A percentile compares a stretch with the other conserved stretches of the same genome.
Evolutionary conservation across 805 yeast genomes (phyloP).

Genomic region (Candida oleophila): DNA sequence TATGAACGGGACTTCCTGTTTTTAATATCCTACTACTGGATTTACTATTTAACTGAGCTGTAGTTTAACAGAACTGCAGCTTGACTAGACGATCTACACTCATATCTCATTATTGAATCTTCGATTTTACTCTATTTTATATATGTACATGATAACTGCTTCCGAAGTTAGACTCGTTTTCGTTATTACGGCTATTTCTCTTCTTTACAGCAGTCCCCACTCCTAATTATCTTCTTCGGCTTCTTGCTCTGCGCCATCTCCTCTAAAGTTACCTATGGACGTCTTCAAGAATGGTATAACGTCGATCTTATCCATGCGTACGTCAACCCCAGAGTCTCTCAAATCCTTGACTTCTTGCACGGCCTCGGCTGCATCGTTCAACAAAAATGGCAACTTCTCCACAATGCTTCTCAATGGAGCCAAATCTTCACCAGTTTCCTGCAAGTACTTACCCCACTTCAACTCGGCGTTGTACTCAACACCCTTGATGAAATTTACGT

Average conservation of each 20-base stretch:
- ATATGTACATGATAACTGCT: too few species aligned
- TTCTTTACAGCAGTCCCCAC: not conserved
- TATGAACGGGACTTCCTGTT: too few species aligned
- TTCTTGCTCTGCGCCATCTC: constrained; percentile 6
- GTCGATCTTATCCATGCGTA: constrained; percentile 36
- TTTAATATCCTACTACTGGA: too few species aligned
- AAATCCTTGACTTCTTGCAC: constrained; percentile 47
- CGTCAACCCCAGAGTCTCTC: constrained; percentile 39
- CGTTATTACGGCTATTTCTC: too few species aligned
- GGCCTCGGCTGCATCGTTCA: constrained; percentile 35
- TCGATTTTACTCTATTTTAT: too few species aligned
- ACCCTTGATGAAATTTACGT: constrained; percentile 56
- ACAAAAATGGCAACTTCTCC: constrained; percentile 43
- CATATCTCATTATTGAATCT: too few species aligned
- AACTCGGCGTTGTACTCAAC: constrained; percentile 66
- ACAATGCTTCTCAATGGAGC: constrained; percentile 36
- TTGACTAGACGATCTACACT: too few species aligned
- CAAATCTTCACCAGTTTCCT: constrained; percentile 5
- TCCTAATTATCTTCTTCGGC: not conserved
- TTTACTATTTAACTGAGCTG: too few species aligned
- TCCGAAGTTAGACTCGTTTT: too few species aligned
- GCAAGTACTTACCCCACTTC: constrained; percentile 48
- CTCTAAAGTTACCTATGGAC: constrained; percentile 23
- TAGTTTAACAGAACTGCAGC: too few species aligned
- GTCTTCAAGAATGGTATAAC: constrained; percentile 37